phyloP scores from a whole-genome alignment of 129 eudicot genomes.

The Pittosporum tobira region DNA sequence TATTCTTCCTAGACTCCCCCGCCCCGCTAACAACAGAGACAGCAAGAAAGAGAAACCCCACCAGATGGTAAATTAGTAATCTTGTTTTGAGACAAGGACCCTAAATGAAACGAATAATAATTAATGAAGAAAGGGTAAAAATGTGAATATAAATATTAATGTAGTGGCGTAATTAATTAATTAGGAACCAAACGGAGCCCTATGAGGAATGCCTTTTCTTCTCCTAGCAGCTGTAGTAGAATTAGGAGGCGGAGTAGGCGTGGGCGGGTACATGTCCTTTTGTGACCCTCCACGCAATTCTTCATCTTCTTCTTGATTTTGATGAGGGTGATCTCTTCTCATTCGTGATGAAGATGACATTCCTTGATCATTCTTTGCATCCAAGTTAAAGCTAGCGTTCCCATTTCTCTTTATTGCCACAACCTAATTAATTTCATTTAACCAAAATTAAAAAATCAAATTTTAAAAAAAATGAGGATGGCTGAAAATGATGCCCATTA shows the following conservation, averaged over 20 bases:
- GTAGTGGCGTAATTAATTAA: neutral
- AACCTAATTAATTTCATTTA: conserved; percentile 42
- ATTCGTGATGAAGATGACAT: conserved; percentile 31
- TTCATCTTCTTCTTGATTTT: conserved; percentile 35
- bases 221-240: conserved; percentile 57
- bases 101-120: neutral
- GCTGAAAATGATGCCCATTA: conserved; percentile 24
- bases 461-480: conserved; percentile 2
- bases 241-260: conserved; percentile 74
- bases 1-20: conserved; percentile 22
- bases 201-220: conserved; percentile 96
- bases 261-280: conserved; percentile 78
- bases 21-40: conserved; percentile 19
- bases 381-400: conserved; percentile 76
- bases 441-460: conserved; percentile 9
- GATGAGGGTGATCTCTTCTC: conserved; percentile 32
- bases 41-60: conserved; percentile 2
- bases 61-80: neutral
- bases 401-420: conserved; percentile 86
- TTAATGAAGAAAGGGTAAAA: conserved; percentile 12
- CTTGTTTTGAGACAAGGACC: conserved; percentile 5
- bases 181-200: conserved; percentile 77
- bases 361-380: conserved; percentile 36
- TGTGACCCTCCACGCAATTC: conserved; percentile 77
- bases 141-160: conserved; percentile 4